phyloP scores from a whole-genome alignment of 805 yeast species.

The Peterozyma toletana region DNA sequence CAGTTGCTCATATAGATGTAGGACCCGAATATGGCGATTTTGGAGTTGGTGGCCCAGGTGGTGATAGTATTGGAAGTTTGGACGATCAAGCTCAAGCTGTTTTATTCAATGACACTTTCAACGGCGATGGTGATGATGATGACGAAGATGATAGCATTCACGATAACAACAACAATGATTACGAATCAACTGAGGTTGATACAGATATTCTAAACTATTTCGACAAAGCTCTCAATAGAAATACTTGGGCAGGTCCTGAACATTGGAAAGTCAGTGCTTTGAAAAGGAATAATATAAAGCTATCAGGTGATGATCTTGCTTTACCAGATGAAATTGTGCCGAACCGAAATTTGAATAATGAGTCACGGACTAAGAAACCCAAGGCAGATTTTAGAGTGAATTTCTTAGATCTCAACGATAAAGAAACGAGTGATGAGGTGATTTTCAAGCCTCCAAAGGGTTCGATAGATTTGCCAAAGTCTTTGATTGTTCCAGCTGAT shows the following conservation, averaged over 20 bases:
- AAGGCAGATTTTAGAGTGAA: slow-evolving; percentile 12
- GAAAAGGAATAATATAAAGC: slow-evolving; percentile 22
- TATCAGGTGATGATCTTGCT: not conserved
- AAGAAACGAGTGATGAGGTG: slow-evolving; percentile 29
- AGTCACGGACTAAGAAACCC: not conserved
- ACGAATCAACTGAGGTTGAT: slow-evolving; percentile 25
- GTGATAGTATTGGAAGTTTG: slow-evolving; percentile 9
- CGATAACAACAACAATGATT: slow-evolving; percentile 2
- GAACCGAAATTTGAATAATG: not conserved
- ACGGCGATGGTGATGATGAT: slow-evolving; percentile 10
- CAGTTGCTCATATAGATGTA: slow-evolving; percentile 8
- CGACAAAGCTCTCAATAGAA: slow-evolving; percentile 56
- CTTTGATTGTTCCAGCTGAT: slow-evolving; percentile 27
- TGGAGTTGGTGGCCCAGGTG: slow-evolving; percentile 8
- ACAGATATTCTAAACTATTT: slow-evolving; percentile 71
- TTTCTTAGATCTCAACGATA: slow-evolving; percentile 14
- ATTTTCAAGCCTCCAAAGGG: slow-evolving; percentile 16
- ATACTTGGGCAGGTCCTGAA: slow-evolving; percentile 76
- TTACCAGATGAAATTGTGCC: not conserved
- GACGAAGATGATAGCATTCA: slow-evolving; percentile 12
- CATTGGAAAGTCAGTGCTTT: slow-evolving; percentile 76
- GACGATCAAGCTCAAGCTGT: slow-evolving; percentile 3
- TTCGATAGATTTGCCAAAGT: slow-evolving; percentile 32
- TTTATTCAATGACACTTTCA: slow-evolving; percentile 5
- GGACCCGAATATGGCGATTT: slow-evolving; percentile 13